These are phyloP conservation scores for Plenodomus biglobosus DNA, from an alignment of 2,329 filamentous ascomycete genomes.

Conservation along the genomic window DNA sequence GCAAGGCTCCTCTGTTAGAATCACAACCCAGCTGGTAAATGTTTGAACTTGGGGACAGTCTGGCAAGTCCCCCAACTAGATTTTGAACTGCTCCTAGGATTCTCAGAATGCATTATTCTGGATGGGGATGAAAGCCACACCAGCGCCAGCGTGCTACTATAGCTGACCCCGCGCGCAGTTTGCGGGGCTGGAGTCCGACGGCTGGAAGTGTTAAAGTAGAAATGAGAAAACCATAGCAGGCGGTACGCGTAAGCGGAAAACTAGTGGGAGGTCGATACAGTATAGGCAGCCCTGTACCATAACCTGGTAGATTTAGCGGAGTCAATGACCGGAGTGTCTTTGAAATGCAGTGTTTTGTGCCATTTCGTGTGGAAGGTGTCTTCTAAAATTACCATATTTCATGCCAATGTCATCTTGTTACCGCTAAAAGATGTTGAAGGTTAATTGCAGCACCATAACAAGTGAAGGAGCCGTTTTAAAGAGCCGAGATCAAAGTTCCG, in stretches of 20 bases:
- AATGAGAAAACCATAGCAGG: not conserved
- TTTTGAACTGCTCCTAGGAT: not conserved
- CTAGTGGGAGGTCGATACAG: too few species aligned
- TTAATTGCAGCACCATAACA: not conserved
- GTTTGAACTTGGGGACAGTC: not conserved
- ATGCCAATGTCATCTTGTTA: too few species aligned
- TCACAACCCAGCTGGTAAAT: not conserved
- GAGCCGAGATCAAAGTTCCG: too few species aligned
- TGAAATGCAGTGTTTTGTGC: not conserved
- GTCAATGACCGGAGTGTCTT: not conserved
- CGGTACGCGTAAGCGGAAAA: not conserved
- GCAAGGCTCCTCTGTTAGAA: too few species aligned
- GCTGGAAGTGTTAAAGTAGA: not conserved
- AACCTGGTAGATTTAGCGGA: not conserved
- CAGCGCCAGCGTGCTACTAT: not conserved
- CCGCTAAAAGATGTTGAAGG: not conserved
- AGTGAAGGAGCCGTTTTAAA: too few species aligned
- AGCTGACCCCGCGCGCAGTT: not conserved
- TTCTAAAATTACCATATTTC: not conserved
- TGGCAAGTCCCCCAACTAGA: not conserved
- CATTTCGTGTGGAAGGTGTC: not conserved
- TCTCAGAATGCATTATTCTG: not conserved
- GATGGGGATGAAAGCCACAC: not conserved
- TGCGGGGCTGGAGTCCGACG: not conserved
- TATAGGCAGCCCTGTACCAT: not conserved